Percentiles rank a stretch among this genome's conserved stretches.
Conservation (phyloP, 805 yeast species). For the Wickerhamomyces xylosicus region DNA sequence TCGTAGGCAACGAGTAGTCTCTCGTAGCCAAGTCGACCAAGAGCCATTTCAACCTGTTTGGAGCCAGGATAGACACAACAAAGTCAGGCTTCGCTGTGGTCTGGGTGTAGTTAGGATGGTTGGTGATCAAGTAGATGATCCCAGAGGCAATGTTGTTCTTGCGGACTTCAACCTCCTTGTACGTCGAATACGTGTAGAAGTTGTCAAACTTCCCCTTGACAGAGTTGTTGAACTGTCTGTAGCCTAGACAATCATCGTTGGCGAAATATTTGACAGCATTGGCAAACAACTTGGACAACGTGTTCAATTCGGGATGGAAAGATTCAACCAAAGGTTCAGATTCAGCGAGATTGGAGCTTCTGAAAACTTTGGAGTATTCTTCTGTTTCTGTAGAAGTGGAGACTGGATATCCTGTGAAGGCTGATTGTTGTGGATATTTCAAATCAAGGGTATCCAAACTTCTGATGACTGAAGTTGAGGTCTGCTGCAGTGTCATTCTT, state of each 20-base stretch:
- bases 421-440: background rate
- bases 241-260: slow-evolving; percentile 28
- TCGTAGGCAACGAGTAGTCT: slow-evolving; percentile 37
- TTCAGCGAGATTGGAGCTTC: slow-evolving; percentile 21
- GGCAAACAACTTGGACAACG: slow-evolving; percentile 28
- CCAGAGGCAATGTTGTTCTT: slow-evolving; percentile 30
- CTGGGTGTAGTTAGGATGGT: slow-evolving; percentile 8
- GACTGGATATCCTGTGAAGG: slow-evolving; percentile 1
- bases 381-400: slow-evolving; percentile 17
- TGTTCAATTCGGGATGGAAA: slow-evolving; percentile 21
- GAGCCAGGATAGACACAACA: slow-evolving; percentile 41
- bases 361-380: slow-evolving; percentile 36
- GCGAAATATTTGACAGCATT: slow-evolving; percentile 21
- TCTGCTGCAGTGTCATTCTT: too few species aligned
- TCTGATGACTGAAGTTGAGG: background rate
- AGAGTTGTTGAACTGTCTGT: slow-evolving; percentile 15
- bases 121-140: slow-evolving; percentile 19
- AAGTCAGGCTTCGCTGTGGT: slow-evolving; percentile 24
- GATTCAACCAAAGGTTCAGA: slow-evolving; percentile 15
- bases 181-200: slow-evolving; percentile 19
- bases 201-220: slow-evolving; percentile 12
- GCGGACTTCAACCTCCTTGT: slow-evolving; percentile 22
- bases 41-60: slow-evolving; percentile 55
- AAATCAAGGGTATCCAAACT: background rate
- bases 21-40: slow-evolving; percentile 56